Percentiles rank a stretch among this genome's conserved stretches.
Conservation (phyloP, 1,139 yeast species). For the Kodamaea derodonti region DNA sequence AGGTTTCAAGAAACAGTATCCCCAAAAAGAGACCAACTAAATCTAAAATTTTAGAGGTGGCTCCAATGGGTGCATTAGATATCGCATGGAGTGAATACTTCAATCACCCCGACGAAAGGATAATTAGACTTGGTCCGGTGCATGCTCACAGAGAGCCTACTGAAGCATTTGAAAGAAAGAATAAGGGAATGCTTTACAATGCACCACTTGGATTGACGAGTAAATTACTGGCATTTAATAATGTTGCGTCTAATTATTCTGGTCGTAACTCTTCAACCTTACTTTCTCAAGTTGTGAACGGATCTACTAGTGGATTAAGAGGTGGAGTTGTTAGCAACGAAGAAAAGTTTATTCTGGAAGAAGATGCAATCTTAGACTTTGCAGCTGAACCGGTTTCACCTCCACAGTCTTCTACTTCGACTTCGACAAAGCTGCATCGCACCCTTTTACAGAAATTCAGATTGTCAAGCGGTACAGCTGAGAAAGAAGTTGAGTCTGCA, state of each 20-base stretch:
- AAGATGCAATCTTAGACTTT: slow-evolving; percentile 5
- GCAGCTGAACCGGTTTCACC: slow-evolving; percentile 1
- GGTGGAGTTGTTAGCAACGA: slow-evolving; percentile 15
- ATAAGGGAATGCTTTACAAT: slow-evolving; percentile 55
- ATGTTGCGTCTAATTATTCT: slow-evolving; percentile 12
- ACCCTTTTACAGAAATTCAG: slow-evolving; percentile 16
- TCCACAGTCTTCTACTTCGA: slow-evolving; percentile 1
- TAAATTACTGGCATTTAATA: slow-evolving; percentile 17
- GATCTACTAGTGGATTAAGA: slow-evolving; percentile 32
- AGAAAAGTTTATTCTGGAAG: slow-evolving; percentile 10
- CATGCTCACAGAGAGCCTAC: slow-evolving; percentile 34
- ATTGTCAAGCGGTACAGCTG: slow-evolving; percentile 12
- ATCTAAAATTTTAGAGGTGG: slow-evolving; percentile 38
- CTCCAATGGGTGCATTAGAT: slow-evolving; percentile 59
- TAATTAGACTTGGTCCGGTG: slow-evolving; percentile 60
- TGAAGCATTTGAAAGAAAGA: slow-evolving; percentile 52
- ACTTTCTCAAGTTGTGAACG: slow-evolving; percentile 56
- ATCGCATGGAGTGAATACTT: slow-evolving; percentile 64
- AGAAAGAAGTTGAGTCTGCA: slow-evolving; percentile 3
- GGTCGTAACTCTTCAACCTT: slow-evolving; percentile 30
- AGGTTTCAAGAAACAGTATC: slow-evolving; percentile 24
- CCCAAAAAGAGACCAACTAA: slow-evolving; percentile 16
- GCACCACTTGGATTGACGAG: slow-evolving; percentile 49
- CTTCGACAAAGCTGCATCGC: slow-evolving; percentile 5
- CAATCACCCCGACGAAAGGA: slow-evolving; percentile 63